Evolutionary conservation across 1,284 basidiomycete genomes (phyloP), one percentile per base, ranked within the genome.

Genomic region (Heterobasidion parviporum): DNA sequence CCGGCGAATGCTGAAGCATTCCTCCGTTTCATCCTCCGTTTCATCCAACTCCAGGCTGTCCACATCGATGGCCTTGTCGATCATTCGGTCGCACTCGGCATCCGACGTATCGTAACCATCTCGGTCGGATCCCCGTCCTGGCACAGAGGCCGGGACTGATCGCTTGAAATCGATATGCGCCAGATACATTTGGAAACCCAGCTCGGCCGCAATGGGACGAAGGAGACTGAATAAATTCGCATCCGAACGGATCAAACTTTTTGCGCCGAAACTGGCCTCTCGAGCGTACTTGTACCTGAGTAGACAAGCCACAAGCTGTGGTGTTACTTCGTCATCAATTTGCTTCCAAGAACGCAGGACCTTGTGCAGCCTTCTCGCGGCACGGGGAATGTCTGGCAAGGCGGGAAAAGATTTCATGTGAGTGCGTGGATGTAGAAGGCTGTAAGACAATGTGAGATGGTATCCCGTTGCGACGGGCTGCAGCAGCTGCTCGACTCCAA

Each of bases 291-390:
- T 10, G n/a, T n/a, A 1, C 38, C n/a, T 0, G 0, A 41, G 10
- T 6, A 41, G 38, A n/a, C 38, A 41, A 12, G 38, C 2, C 6
- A 41, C 3, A n/a, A 41, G 12, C 3, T 2, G 10, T 3, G 38
- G 38, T 2, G 10, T 41, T 2, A 2, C 1, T 3, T 12, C 2
- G 2, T n/a, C 38, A 4, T 41, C 15, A 0, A 0, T 26, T 3
- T 41, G 38, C 4, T 0, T 41, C 38, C 38, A 41, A 10, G 38
- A 41, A 10, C 1, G 10, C 3, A 41, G 38, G 12, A 41, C 6
- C 10, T 41, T 0, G n/a, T 6, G 38, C 12, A 41, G 38, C 38
- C 38, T 41, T 6, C n/a, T 6, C 38, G 3, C 5, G 1, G 12
- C 38, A 41, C 38, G 10, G 9, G 38, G 5, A 41, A 4, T 41